Evolutionary conservation across 1,284 basidiomycete species (phyloP).

Genomic region (Irpex rosettiformis): DNA sequence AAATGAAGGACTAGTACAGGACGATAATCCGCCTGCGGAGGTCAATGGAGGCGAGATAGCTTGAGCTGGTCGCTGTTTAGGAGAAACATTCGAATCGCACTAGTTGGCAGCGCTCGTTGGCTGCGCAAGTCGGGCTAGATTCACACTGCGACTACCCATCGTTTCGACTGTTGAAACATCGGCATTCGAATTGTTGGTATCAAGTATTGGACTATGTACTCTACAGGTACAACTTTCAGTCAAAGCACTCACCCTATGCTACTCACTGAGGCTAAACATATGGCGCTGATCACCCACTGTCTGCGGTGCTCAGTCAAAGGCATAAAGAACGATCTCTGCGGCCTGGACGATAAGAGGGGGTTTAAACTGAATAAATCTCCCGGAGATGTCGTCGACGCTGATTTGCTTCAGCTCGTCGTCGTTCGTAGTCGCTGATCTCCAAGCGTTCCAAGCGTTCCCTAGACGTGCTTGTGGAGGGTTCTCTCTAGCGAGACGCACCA

Average conservation of each 20-base stretch:
- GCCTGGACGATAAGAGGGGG: background rate
- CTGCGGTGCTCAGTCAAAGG: too few relatives aligned
- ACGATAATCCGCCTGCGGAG: conserved; percentile 3
- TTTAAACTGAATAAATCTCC: background rate
- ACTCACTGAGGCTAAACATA: too few relatives aligned
- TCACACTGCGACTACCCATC: too few relatives aligned
- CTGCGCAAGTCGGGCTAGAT: too few relatives aligned
- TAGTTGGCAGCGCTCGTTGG: background rate
- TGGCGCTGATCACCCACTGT: too few relatives aligned
- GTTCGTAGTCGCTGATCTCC: background rate
- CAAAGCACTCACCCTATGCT: too few relatives aligned
- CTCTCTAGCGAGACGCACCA: background rate
- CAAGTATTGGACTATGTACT: too few relatives aligned
- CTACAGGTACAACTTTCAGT: too few relatives aligned
- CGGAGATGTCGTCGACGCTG: background rate
- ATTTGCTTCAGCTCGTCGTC: background rate
- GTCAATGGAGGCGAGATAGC: background rate
- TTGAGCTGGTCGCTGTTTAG: too few relatives aligned
- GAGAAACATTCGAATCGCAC: too few relatives aligned
- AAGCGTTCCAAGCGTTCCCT: background rate
- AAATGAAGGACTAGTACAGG: conserved; percentile 3
- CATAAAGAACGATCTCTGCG: background rate
- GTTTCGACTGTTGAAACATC: too few relatives aligned
- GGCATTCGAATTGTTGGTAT: too few relatives aligned
- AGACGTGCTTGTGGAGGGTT: background rate